phyloP scores from a whole-genome alignment of 116 monocot species.

The Phalaenopsis hybrid region DNA sequence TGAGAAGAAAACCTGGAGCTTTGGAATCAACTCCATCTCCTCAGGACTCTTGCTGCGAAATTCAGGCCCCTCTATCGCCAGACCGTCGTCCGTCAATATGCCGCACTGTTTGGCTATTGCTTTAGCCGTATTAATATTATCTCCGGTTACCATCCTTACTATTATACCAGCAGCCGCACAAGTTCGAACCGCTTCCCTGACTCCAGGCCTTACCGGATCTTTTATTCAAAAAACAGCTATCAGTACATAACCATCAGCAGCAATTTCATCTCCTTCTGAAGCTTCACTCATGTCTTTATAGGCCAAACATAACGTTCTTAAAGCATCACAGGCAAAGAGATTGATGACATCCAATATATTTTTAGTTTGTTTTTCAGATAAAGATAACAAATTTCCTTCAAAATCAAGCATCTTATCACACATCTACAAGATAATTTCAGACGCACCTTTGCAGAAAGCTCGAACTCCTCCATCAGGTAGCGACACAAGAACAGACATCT shows the following conservation, averaged over 20 bases:
- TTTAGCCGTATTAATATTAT: constrained; percentile 58
- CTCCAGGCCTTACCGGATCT: constrained; percentile 54
- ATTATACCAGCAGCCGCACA: constrained; percentile 46
- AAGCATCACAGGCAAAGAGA: constrained; percentile 39
- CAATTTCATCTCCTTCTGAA: constrained; percentile 22
- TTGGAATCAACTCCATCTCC: constrained; percentile 51
- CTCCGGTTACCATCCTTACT: constrained; percentile 56
- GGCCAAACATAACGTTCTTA: constrained; percentile 47
- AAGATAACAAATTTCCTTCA: constrained; percentile 25
- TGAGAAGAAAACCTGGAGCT: constrained; percentile 29
- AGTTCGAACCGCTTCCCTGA: constrained; percentile 47
- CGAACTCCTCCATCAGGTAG: constrained; percentile 26
- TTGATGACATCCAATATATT: constrained; percentile 30
- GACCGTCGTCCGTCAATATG: constrained; percentile 45
- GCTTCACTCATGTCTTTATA: constrained; percentile 33
- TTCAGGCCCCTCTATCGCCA: constrained; percentile 47
- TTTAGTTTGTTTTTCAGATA: constrained; percentile 28
- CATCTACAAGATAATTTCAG: constrained; percentile 43
- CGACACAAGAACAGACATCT: constrained; percentile 39
- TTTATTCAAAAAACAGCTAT: constrained; percentile 51
- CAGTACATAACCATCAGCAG: constrained; percentile 33
- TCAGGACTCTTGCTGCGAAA: constrained; percentile 44
- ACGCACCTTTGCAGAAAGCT: constrained; percentile 52
- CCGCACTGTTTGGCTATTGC: constrained; percentile 58
- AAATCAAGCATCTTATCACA: constrained; percentile 39